Evolutionary conservation across 768 basidiomycete species (phyloP).

Genomic region (Grammothele lineata): DNA sequence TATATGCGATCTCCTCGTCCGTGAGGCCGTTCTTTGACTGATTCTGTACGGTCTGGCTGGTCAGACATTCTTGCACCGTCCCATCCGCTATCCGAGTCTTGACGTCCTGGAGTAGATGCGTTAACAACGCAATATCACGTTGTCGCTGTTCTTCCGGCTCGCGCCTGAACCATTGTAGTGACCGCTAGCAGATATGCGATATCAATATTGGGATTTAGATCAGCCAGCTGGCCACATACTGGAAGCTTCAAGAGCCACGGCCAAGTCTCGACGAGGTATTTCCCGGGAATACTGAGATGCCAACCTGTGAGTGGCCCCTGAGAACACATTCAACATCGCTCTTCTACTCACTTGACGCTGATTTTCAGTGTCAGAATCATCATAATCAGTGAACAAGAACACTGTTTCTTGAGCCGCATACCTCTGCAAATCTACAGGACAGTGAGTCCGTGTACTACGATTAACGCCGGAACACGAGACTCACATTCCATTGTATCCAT

Average conservation of each 20-base stretch:
- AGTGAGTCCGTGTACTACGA: too few species aligned
- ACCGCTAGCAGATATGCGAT: constrained; percentile 18
- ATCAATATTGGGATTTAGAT: not conserved
- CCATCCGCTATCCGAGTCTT: constrained; percentile 37
- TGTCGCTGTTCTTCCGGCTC: constrained; percentile 35
- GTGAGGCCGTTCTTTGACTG: constrained; percentile 35
- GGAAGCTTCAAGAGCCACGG: constrained; percentile 45
- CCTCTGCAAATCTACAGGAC: constrained; percentile 18
- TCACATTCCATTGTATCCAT: constrained; percentile 40
- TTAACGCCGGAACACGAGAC: constrained; percentile 6
- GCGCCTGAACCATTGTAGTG: constrained; percentile 41
- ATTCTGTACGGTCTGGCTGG: constrained; percentile 33
- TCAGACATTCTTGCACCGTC: constrained; percentile 36
- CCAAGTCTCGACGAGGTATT: constrained; percentile 45
- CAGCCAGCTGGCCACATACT: too few species aligned
- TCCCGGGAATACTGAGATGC: constrained; percentile 39
- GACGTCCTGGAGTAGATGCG: constrained; percentile 38
- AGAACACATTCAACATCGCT: not conserved
- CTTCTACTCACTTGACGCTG: constrained; percentile 31
- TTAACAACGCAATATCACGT: constrained; percentile 37
- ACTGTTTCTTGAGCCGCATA: not conserved
- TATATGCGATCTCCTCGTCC: constrained; percentile 42
- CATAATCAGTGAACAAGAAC: not conserved
- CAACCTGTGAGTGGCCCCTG: not conserved
- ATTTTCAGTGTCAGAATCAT: not conserved